A percentile compares a stretch with the other conserved stretches of the same genome.
phyloP scores from a whole-genome alignment of 768 basidiomycete species.

The Russula sp. region DNA sequence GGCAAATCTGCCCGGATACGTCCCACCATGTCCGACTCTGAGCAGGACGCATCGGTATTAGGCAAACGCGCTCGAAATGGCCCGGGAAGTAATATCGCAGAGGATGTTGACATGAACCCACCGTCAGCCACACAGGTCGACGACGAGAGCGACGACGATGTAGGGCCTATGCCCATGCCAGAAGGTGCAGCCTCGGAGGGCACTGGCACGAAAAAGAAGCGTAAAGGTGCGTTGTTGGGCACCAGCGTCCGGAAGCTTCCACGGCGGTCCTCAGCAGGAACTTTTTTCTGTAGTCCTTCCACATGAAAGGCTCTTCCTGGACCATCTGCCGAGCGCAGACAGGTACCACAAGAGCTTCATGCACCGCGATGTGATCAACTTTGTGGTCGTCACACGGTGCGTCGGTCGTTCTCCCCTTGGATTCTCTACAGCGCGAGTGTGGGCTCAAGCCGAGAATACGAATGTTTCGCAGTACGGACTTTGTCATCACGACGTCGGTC shows the following conservation, averaged over 20 bases:
- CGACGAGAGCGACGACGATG: slow-evolving; percentile 63
- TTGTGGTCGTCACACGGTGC: slow-evolving; percentile 82
- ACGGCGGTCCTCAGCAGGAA: background rate
- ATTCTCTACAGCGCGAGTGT: background rate
- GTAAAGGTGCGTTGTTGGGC: slow-evolving; percentile 56
- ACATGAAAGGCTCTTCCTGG: slow-evolving; percentile 88
- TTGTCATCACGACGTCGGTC: slow-evolving; percentile 88
- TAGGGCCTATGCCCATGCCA: slow-evolving; percentile 86
- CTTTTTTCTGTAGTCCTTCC: slow-evolving; percentile 60
- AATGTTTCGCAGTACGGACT: slow-evolving; percentile 65
- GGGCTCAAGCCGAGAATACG: background rate
- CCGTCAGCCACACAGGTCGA: slow-evolving; percentile 40
- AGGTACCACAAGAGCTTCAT: slow-evolving; percentile 98
- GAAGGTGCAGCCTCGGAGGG: slow-evolving; percentile 35
- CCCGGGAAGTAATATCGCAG: slow-evolving; percentile 24
- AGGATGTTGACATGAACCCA: slow-evolving; percentile 28
- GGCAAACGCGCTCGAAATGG: slow-evolving; percentile 56
- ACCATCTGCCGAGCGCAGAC: slow-evolving; percentile 86
- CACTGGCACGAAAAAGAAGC: slow-evolving; percentile 59
- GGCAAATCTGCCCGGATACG: background rate
- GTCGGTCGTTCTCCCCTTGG: slow-evolving; percentile 25
- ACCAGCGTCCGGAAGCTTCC: background rate
- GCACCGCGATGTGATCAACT: slow-evolving; percentile 92
- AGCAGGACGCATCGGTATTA: slow-evolving; percentile 48
- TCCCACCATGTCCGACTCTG: slow-evolving; percentile 31